Base-by-base conservation (phyloP, 768 basidiomycete species). In the Lactarius deliciosus region DNA sequence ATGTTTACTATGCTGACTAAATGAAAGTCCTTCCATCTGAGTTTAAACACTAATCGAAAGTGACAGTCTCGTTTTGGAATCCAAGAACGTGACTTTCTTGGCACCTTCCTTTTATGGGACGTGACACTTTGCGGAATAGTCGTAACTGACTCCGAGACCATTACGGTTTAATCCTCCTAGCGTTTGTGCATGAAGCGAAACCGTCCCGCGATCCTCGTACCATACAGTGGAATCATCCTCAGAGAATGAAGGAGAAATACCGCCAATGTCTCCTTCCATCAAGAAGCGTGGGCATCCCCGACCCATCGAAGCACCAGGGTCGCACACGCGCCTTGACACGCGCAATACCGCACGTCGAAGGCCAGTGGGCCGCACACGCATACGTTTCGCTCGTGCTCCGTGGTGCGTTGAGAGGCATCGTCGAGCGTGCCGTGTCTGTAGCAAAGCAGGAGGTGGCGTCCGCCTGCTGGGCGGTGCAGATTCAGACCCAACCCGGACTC, bases 291-390 rank as follows among this genome's bases (percentile, higher is more conserved):
- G 85, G 74, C 78, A 92, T 2, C 91, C 91, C 0, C 74, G 79
- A 92, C 72, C 94, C 94, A 2, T 77, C 86, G 3, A 77, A 85
- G 18, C 95, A 97, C 74, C 94, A 96, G 79, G 96, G 96, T 16
- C 85, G 95, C 36, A 80, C 79, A 57, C 85, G n/a, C n/a, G n/a
- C n/a, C n/a, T n/a, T n/a, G n/a, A n/a, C n/a, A n/a, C n/a, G 96
- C 36, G 80, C 86, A 0, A 81, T 80, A 1, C 92, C 93, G 2
- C 92, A 93, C 73, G 86, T 94, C 5, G 90, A 93, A 15, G 96
- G 96, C 0, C 94, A 96, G 73, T 96, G 85, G 74, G 86, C 88
- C 1, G 81, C 89, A 5, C 86, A 96, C 77, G 82, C 95, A 61
- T 96, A 90, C 73, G 79, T 93, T 13, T 84, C 88, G 0, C 72